Conservation (phyloP, 768 basidiomycete genomes). For the Boletus rufocinnamomeus region DNA sequence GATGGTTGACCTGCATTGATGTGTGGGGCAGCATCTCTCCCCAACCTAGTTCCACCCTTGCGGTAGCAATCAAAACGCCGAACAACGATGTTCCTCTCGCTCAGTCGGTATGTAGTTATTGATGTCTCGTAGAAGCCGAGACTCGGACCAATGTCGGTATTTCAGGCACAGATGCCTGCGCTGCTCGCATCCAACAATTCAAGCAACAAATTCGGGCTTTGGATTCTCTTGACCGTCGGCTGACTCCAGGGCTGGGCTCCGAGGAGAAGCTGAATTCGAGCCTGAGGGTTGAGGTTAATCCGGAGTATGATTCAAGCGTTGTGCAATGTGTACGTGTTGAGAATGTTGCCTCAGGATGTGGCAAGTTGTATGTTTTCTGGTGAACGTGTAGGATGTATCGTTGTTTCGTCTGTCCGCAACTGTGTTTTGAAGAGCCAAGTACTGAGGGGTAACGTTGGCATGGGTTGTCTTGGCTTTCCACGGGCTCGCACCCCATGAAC, state of each 20-base stretch:
- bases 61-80: conserved; percentile 1
- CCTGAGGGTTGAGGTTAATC: neutral
- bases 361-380: neutral
- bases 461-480: neutral
- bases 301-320: neutral
- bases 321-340: neutral
- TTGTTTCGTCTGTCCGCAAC: neutral
- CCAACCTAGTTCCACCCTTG: neutral
- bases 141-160: neutral
- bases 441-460: neutral
- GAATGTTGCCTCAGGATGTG: neutral
- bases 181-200: neutral
- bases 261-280: neutral
- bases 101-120: neutral
- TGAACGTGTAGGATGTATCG: neutral
- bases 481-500: neutral
- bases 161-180: neutral
- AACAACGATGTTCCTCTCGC: neutral
- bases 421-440: neutral
- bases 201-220: conserved; percentile 2
- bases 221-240: conserved; percentile 6
- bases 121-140: neutral
- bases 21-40: conserved; percentile 11
- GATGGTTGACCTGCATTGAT: neutral
- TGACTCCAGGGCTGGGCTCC: neutral